These are phyloP conservation scores for Xylaria digitata DNA, from an alignment of 2,329 filamentous ascomycete genomes.

Conservation along the genomic window DNA sequence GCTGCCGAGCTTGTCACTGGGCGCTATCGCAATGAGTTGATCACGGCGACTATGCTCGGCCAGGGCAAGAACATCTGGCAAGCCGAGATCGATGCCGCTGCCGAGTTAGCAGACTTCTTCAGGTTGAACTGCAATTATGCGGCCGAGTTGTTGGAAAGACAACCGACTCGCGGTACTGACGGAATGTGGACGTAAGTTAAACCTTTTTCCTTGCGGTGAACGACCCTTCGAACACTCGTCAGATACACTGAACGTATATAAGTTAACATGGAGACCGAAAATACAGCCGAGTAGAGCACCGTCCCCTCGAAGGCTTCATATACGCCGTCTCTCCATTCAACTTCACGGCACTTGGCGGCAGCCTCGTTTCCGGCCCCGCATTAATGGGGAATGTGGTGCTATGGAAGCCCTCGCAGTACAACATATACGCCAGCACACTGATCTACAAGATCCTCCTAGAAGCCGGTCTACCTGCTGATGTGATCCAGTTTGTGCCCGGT, in stretches of 20 bases:
- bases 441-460: slow-evolving; percentile 21
- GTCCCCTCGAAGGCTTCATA: slow-evolving; percentile 17
- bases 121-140: slow-evolving; percentile 24
- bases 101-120: slow-evolving; percentile 20
- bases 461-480: slow-evolving; percentile 6
- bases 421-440: slow-evolving; percentile 14
- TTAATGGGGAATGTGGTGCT: slow-evolving; percentile 18
- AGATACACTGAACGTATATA: not conserved
- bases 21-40: slow-evolving; percentile 15
- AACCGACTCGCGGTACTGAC: slow-evolving; percentile 16
- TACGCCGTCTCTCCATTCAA: slow-evolving; percentile 20
- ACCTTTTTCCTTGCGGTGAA: not conserved
- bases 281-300: slow-evolving; percentile 12
- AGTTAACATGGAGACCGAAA: slow-evolving; percentile 3
- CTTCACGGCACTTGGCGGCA: slow-evolving; percentile 18
- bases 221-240: not conserved
- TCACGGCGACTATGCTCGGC: slow-evolving; percentile 14
- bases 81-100: slow-evolving; percentile 20
- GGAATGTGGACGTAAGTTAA: slow-evolving; percentile 15
- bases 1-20: slow-evolving; percentile 18
- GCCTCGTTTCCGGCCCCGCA: slow-evolving; percentile 15
- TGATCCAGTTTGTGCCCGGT: slow-evolving; percentile 18
- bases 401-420: slow-evolving; percentile 20
- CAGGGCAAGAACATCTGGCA: slow-evolving; percentile 24
- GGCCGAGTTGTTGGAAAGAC: slow-evolving; percentile 14